These are phyloP conservation scores for Ramalina peruviana DNA, from an alignment of 495 filamentous ascomycete species.

Conservation along the genomic window DNA sequence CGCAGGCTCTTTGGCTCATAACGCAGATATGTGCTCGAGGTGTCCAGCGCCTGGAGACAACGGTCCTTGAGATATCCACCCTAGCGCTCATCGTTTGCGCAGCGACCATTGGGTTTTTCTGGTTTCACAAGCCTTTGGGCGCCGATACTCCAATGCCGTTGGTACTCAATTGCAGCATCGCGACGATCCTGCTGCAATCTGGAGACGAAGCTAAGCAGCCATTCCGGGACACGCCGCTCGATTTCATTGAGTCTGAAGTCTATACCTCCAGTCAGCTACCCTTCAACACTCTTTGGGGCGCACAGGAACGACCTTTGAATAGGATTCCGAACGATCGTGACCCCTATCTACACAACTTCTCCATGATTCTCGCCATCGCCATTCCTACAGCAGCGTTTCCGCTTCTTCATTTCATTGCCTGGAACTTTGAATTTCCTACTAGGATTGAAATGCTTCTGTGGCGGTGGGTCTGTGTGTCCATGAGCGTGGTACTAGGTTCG, in stretches of 20 bases:
- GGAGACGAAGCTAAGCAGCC: not conserved
- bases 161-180: not conserved
- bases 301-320: conserved; percentile 11
- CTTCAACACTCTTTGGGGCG: not conserved
- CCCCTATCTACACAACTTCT: conserved; percentile 1
- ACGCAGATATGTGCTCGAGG: conserved; percentile 17
- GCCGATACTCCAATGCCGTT: conserved; percentile 12
- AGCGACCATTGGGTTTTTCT: conserved; percentile 13
- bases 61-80: conserved; percentile 22
- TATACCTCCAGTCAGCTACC: conserved; percentile 8
- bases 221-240: conserved; percentile 17
- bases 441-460: conserved; percentile 21
- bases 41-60: conserved; percentile 14
- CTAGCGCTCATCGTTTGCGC: conserved; percentile 19
- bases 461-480: conserved; percentile 11
- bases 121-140: conserved; percentile 20
- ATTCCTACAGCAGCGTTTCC: conserved; percentile 14
- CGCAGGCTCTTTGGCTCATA: conserved; percentile 21
- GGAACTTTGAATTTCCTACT: conserved; percentile 29
- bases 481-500: conserved; percentile 1
- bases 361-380: conserved; percentile 5
- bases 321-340: conserved; percentile 18
- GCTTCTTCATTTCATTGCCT: conserved; percentile 21
- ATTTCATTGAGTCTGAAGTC: conserved; percentile 18
- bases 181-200: not conserved